Conservation (phyloP, 768 basidiomycete genomes). For the Ramaria rubella region DNA sequence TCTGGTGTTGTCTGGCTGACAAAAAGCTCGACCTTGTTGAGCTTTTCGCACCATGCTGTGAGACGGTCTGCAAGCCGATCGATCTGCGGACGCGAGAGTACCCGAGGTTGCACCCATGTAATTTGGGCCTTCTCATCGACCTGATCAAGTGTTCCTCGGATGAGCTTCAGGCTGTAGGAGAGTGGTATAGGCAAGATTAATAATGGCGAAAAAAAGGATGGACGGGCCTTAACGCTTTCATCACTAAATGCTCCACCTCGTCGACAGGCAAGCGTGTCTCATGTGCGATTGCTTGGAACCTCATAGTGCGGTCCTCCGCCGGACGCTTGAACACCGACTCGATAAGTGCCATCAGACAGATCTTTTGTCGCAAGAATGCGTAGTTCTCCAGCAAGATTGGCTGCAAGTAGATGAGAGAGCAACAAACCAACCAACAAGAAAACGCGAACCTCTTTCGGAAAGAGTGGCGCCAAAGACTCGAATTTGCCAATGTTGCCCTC, state of each 20-base stretch:
- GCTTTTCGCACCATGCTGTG: slow-evolving; percentile 67
- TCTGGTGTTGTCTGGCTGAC: slow-evolving; percentile 3
- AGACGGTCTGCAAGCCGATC: slow-evolving; percentile 68
- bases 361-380: slow-evolving; percentile 93
- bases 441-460: slow-evolving; percentile 72
- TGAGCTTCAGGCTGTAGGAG: slow-evolving; percentile 69
- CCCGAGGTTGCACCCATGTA: slow-evolving; percentile 97
- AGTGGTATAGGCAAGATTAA: slow-evolving; percentile 17
- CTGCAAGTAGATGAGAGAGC: slow-evolving; percentile 33
- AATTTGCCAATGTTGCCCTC: slow-evolving; percentile 96
- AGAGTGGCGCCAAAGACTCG: slow-evolving; percentile 81
- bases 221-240: slow-evolving; percentile 90
- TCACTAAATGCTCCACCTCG: slow-evolving; percentile 95
- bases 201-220: slow-evolving; percentile 21
- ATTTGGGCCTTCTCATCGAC: slow-evolving; percentile 80
- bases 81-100: slow-evolving; percentile 78
- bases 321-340: slow-evolving; percentile 89
- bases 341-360: slow-evolving; percentile 98
- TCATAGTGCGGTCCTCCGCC: slow-evolving; percentile 77
- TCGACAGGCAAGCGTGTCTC: slow-evolving; percentile 87
- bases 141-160: slow-evolving; percentile 88
- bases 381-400: slow-evolving; percentile 86
- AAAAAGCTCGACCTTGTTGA: slow-evolving; percentile 62
- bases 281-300: slow-evolving; percentile 79
- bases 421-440: slow-evolving; percentile 10